phyloP scores from a whole-genome alignment of 129 eudicot genomes.

The Tagetes patula region DNA sequence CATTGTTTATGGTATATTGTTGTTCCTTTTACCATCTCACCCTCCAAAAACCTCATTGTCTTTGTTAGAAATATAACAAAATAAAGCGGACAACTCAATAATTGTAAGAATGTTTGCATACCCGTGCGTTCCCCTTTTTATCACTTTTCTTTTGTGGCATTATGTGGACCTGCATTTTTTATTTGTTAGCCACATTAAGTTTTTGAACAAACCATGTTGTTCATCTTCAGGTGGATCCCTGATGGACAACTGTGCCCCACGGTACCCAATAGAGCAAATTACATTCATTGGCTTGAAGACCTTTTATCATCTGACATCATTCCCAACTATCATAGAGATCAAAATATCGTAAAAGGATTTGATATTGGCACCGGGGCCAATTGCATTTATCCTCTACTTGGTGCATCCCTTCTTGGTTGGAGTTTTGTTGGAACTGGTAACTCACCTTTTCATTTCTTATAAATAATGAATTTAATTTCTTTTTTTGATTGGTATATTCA shows the following conservation, averaged over 20 bases:
- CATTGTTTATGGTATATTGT: no score
- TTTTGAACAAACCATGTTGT: background rate
- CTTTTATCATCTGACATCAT: conserved; percentile 73
- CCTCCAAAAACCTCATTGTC: no score
- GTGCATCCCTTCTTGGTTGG: conserved; percentile 97
- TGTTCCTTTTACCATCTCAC: no score
- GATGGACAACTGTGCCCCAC: conserved; percentile 99
- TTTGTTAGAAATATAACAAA: background rate
- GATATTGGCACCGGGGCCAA: conserved; percentile 98
- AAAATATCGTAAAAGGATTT: conserved; percentile 58
- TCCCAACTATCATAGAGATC: conserved; percentile 32
- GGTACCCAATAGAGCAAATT: conserved; percentile 93
- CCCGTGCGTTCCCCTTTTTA: background rate
- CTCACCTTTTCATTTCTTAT: conserved; percentile 1
- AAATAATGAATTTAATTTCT: background rate
- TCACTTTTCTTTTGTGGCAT: background rate
- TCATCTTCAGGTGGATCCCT: conserved; percentile 82
- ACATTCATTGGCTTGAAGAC: conserved; percentile 96
- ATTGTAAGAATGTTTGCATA: background rate
- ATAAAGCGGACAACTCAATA: background rate
- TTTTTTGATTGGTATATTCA: background rate
- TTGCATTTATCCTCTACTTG: conserved; percentile 96
- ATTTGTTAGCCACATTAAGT: background rate
- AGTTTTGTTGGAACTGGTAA: conserved; percentile 89
- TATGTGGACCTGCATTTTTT: background rate